Conservation (phyloP, 2,329 filamentous ascomycete species). For the Ceratocystiopsis minuta region DNA sequence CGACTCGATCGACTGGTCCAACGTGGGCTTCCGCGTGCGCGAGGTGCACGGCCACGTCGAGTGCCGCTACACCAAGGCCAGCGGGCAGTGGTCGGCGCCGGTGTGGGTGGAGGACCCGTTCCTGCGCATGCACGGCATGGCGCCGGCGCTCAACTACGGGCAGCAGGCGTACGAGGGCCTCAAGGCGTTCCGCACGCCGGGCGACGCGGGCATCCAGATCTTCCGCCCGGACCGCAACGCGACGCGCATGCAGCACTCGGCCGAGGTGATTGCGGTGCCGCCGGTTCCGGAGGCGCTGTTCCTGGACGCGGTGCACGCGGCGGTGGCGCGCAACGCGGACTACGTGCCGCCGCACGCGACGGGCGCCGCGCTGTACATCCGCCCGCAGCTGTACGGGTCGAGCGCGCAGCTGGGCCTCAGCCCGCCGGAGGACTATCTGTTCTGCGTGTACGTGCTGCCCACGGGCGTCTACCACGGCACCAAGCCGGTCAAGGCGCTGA, state of each 20-base stretch:
- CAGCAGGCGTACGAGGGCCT: constrained; percentile 98
- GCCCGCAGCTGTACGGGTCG: constrained; percentile 74
- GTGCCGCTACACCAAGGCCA: constrained; percentile 59
- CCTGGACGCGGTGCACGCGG: constrained; percentile 55
- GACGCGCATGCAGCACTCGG: constrained; percentile 65
- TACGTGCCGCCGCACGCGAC: constrained; percentile 82
- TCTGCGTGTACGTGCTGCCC: constrained; percentile 76
- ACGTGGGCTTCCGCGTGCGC: constrained; percentile 81
- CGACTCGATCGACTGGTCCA: constrained; percentile 78
- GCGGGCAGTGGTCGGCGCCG: constrained; percentile 59
- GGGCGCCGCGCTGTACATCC: constrained; percentile 81
- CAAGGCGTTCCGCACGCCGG: constrained; percentile 75
- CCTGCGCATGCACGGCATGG: constrained; percentile 85
- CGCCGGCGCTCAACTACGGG: constrained; percentile 87
- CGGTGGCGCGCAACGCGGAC: constrained; percentile 74
- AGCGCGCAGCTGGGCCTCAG: constrained; percentile 72
- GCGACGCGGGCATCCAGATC: constrained; percentile 53
- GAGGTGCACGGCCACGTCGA: constrained; percentile 89
- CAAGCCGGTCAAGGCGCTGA: constrained; percentile 69
- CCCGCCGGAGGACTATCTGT: constrained; percentile 82
- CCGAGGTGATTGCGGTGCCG: constrained; percentile 68
- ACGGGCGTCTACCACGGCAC: constrained; percentile 89
- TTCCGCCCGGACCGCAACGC: constrained; percentile 84
- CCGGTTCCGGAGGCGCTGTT: constrained; percentile 62
- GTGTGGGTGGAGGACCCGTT: constrained; percentile 68